Conservation (phyloP, 177 flowering plant species). For the Vitis hybrid region DNA sequence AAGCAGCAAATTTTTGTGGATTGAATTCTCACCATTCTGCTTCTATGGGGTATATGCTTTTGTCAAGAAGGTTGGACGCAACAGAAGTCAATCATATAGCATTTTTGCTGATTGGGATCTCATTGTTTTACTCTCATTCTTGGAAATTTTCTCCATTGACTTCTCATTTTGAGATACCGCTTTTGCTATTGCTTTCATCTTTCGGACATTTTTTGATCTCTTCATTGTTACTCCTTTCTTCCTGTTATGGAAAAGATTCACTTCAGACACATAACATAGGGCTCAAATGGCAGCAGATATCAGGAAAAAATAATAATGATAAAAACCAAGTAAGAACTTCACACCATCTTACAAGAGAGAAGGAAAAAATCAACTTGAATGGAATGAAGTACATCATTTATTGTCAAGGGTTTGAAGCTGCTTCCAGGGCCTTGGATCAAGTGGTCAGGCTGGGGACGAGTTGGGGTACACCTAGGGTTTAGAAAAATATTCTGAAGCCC, state of each 20-base stretch:
- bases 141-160: conserved; percentile 42
- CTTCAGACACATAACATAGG: neutral
- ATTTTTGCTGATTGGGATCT: conserved; percentile 67
- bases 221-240: conserved; percentile 58
- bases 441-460: too few species aligned
- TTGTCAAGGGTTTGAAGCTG: too few species aligned
- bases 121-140: conserved; percentile 47
- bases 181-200: conserved; percentile 67
- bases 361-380: too few species aligned
- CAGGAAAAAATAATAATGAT: neutral
- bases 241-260: conserved; percentile 19
- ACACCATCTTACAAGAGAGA: too few species aligned
- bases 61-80: neutral
- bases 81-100: conserved; percentile 51
- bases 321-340: neutral
- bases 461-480: too few species aligned
- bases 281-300: neutral
- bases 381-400: too few species aligned
- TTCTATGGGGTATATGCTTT: too few species aligned
- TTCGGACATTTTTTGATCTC: conserved; percentile 68
- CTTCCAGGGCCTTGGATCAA: too few species aligned
- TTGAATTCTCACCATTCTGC: too few species aligned
- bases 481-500: too few species aligned
- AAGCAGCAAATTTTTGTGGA: too few species aligned
- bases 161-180: conserved; percentile 60